These are phyloP conservation scores for Mycocalia duriaeana DNA, from an alignment of 1,284 basidiomycete species.

Conservation along the genomic window DNA sequence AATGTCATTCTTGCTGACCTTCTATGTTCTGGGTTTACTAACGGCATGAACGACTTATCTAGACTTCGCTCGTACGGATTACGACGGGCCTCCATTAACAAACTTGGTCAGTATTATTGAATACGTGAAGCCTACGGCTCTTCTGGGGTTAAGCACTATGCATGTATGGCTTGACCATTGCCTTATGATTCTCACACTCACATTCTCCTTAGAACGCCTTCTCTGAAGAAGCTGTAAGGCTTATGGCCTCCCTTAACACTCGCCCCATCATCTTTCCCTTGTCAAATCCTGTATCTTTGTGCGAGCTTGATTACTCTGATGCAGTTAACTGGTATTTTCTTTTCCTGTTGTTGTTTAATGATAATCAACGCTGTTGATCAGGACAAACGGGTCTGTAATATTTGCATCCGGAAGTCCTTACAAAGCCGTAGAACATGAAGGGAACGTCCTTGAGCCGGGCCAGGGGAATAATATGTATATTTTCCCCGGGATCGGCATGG, in stretches of 20 bases:
- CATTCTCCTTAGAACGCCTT: constrained; percentile 56
- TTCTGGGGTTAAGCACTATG: constrained; percentile 77
- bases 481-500: constrained; percentile 64
- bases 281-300: constrained; percentile 73
- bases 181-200: no score
- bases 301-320: constrained; percentile 68
- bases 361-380: constrained; percentile 19
- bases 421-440: constrained; percentile 46
- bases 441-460: constrained; percentile 60
- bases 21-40: no score
- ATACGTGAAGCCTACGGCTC: constrained; percentile 77
- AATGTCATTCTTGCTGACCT: no score
- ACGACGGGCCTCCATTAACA: constrained; percentile 56
- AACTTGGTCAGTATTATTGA: constrained; percentile 70
- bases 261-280: constrained; percentile 85
- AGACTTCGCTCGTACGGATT: constrained; percentile 73
- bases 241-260: constrained; percentile 68
- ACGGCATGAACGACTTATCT: no score
- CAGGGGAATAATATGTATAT: constrained; percentile 82
- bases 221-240: constrained; percentile 59
- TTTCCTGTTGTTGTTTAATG: background rate
- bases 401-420: constrained; percentile 84
- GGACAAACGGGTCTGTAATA: constrained; percentile 61
- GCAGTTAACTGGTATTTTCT: constrained; percentile 57
- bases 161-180: no score